phyloP scores from a whole-genome alignment of 108 stramenopile species.

The Pseudonitzschia delicatissima region DNA sequence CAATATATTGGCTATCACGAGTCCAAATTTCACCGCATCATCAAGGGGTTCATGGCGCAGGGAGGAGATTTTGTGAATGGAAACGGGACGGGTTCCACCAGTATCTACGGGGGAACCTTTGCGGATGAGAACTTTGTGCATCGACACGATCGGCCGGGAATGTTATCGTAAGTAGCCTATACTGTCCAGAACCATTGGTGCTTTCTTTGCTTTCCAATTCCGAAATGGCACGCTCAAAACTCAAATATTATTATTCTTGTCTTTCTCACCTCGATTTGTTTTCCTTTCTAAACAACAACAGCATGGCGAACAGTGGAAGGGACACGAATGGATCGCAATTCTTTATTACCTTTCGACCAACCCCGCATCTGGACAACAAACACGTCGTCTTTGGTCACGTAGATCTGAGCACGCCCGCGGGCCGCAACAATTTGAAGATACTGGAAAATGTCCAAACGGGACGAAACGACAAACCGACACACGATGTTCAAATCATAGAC shows the following conservation, averaged over 20 bases:
- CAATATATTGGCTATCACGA: conserved; percentile 37
- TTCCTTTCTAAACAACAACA: neutral
- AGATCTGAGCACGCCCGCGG: conserved; percentile 63
- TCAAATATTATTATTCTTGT: too few relatives aligned
- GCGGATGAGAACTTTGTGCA: conserved; percentile 84
- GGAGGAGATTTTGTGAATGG: conserved; percentile 91
- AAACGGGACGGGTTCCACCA: conserved; percentile 84
- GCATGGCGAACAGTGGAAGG: conserved; percentile 88
- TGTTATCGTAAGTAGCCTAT: conserved; percentile 34
- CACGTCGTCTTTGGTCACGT: conserved; percentile 93
- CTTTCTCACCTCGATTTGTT: neutral
- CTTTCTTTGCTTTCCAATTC: too few relatives aligned
- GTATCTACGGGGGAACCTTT: conserved; percentile 62
- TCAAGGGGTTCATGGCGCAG: conserved; percentile 93
- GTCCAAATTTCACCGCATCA: conserved; percentile 90
- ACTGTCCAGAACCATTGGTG: too few relatives aligned
- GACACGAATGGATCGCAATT: conserved; percentile 91
- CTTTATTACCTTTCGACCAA: conserved; percentile 76
- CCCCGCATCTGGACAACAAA: conserved; percentile 86
- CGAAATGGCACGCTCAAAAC: too few relatives aligned
- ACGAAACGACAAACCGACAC: conserved; percentile 44
- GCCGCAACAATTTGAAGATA: conserved; percentile 57
- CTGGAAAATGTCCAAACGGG: conserved; percentile 76
- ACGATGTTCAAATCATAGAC: conserved; percentile 47
- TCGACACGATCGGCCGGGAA: conserved; percentile 61